Evolutionary conservation across 306 rosid genomes (phyloP), one percentile per base, ranked within the genome.

Genomic region (Urtica urens): DNA sequence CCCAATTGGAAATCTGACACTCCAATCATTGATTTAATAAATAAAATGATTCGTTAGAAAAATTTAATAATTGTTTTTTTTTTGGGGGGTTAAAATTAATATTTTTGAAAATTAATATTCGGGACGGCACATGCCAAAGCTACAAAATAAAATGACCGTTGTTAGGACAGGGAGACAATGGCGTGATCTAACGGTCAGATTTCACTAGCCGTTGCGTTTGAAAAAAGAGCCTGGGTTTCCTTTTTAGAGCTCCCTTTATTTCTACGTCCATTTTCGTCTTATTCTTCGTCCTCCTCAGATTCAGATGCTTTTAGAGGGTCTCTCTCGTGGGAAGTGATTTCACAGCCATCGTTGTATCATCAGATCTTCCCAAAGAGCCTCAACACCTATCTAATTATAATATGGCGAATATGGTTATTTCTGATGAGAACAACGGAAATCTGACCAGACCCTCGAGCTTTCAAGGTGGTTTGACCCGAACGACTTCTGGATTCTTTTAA

Each of bases 191-290:
- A 85, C 95, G 99, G 83, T 62, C 78, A 64, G 7, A 1, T 75
- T 45, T 57, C 42, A 79, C 85, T 90, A 85, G 99, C 99, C 99
- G 99, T 85, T 90, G 71, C 49, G 34, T 79, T 81, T 79, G 72
- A 66, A 75, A 71, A 68, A 72, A 40, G 38, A n/a, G 24, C 47
- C 23, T 13, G 16, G 49, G 20, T 49, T 48, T 27, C 38, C 59
- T 23, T 43, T 35, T 35, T 16, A 10, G 15, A 35, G 15, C n/a
- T 29, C 18, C 46, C 64, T 63, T 51, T 23, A 27, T 17, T 41
- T 58, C 52, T 33, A 43, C 55, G 29, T 38, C 31, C 47, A 20
- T 23, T 28, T 6, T 8, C 22, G 23, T 28, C 7, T 18, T 10
- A 24, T 31, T 19, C 3, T 18, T 14, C 63, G 19, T 27, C 19